These are phyloP conservation scores for Marchantia polymorpha DNA, from an alignment of 225 moss, liverwort and hornwort genomes.

Conservation along the genomic window DNA sequence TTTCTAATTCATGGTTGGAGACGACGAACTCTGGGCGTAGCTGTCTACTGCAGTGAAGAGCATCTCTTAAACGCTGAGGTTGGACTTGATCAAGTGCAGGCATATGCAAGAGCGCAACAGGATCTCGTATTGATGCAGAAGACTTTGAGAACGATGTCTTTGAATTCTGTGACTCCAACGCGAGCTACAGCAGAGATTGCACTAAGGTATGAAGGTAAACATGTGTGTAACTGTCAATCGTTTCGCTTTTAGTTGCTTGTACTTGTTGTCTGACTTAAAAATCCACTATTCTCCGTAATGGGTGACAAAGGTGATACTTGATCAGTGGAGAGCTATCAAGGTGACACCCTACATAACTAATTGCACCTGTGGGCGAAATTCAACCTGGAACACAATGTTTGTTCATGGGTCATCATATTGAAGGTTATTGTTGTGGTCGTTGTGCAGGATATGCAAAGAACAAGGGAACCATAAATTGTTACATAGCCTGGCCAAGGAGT, in stretches of 20 bases:
- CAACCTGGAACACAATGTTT: not conserved
- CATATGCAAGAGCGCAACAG: slow-evolving; percentile 60
- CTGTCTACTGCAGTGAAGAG: not conserved
- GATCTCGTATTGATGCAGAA: slow-evolving; percentile 64
- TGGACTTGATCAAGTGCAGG: slow-evolving; percentile 26
- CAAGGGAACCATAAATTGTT: slow-evolving; percentile 38
- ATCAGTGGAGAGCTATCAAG: too few relatives aligned
- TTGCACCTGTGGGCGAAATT: not conserved
- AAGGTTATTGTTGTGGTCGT: not conserved
- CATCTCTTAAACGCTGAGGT: not conserved
- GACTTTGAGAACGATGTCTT: slow-evolving; percentile 67
- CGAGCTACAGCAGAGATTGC: slow-evolving; percentile 69
- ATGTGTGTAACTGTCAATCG: not conserved
- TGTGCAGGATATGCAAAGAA: slow-evolving; percentile 43
- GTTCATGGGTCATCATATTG: not conserved
- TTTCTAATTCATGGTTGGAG: not conserved
- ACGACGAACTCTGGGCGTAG: not conserved
- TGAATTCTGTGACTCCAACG: slow-evolving; percentile 65
- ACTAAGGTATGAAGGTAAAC: slow-evolving; percentile 26
- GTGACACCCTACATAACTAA: too few relatives aligned
- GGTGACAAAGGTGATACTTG: too few relatives aligned
- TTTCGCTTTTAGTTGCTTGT: not conserved
- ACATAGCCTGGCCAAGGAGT: slow-evolving; percentile 47
- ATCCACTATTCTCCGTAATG: too few relatives aligned
- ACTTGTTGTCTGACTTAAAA: too few relatives aligned